Evolutionary conservation across 1,139 yeast species (phyloP).

Genomic region (Scheffersomyces stambukii): DNA sequence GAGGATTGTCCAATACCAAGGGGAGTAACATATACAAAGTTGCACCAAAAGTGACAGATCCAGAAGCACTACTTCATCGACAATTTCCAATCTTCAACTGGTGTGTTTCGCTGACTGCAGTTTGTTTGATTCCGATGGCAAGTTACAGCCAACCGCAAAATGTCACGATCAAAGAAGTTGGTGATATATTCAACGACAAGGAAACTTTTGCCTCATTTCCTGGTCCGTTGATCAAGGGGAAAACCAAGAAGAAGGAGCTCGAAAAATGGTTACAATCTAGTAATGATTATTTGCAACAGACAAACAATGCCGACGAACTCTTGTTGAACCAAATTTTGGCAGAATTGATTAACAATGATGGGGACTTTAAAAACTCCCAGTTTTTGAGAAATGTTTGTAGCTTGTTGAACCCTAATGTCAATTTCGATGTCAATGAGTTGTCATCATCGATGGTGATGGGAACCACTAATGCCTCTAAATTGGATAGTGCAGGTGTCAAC

Average conservation of each 20-base stretch:
- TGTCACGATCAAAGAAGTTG: slow-evolving; percentile 16
- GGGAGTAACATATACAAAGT: slow-evolving; percentile 22
- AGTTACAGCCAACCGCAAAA: slow-evolving; percentile 11
- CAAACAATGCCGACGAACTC: slow-evolving; percentile 19
- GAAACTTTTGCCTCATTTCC: slow-evolving; percentile 41
- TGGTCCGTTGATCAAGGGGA: slow-evolving; percentile 58
- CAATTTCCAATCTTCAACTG: slow-evolving; percentile 82
- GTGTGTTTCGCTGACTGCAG: slow-evolving; percentile 42
- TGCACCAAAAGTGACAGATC: slow-evolving; percentile 27
- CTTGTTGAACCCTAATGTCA: slow-evolving; percentile 32
- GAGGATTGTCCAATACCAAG: slow-evolving; percentile 28
- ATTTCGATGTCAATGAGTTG: slow-evolving; percentile 16
- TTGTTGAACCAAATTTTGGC: slow-evolving; percentile 28
- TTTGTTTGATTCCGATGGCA: slow-evolving; percentile 24
- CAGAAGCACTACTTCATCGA: slow-evolving; percentile 38
- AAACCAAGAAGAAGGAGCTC: slow-evolving; percentile 57
- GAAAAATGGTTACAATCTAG: slow-evolving; percentile 53
- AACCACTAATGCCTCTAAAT: slow-evolving; percentile 28
- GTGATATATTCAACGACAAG: slow-evolving; percentile 17
- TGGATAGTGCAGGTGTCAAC: slow-evolving; percentile 35
- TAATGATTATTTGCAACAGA: slow-evolving; percentile 8
- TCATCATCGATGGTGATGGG: slow-evolving; percentile 14
- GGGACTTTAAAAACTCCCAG: slow-evolving; percentile 22
- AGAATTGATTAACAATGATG: slow-evolving; percentile 25
- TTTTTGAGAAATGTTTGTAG: slow-evolving; percentile 25